Evolutionary conservation across 2,329 filamentous ascomycete genomes (phyloP).

Genomic region (Blastomyces emzantsi): DNA sequence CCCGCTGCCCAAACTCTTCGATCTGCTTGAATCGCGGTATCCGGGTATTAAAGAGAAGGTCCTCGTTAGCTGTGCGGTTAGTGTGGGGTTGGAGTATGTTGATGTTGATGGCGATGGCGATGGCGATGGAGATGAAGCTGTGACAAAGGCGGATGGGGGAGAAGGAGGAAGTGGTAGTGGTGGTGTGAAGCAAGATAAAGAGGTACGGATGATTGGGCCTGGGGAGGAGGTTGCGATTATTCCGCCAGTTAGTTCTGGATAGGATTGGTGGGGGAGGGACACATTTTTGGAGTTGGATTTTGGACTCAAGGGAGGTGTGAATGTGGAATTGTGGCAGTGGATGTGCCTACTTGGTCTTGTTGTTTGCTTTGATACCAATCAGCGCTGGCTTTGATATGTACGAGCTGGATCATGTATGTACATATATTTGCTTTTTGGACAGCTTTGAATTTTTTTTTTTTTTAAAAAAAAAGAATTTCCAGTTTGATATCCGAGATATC

Average conservation of each 20-base stretch:
- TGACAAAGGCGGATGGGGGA: constrained; percentile 15
- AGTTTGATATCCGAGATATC: neutral
- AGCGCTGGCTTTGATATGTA: neutral
- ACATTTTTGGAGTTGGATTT: neutral
- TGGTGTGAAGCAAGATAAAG: constrained; percentile 8
- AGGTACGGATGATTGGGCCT: constrained; percentile 22
- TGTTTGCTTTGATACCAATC: neutral
- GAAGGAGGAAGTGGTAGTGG: constrained; percentile 13
- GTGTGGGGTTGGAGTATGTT: constrained; percentile 38
- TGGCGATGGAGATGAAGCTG: neutral
- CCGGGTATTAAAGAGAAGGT: constrained; percentile 35
- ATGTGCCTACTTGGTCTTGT: no score
- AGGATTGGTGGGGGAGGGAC: neutral
- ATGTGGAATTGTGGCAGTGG: neutral
- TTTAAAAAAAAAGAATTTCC: no score
- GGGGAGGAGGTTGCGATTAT: constrained; percentile 41
- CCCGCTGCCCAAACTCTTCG: constrained; percentile 31
- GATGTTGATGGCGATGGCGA: constrained; percentile 23
- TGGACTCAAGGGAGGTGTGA: no score
- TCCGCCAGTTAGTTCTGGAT: constrained; percentile 42
- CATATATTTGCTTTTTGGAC: neutral
- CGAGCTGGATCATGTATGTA: neutral
- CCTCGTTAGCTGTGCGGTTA: constrained; percentile 34
- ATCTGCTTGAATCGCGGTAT: constrained; percentile 32
- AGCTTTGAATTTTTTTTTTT: neutral